A percentile compares a stretch with the other conserved stretches of the same genome.
phyloP scores from a whole-genome alignment of 306 rosid species.

The Sphenostylis stenocarpa region DNA sequence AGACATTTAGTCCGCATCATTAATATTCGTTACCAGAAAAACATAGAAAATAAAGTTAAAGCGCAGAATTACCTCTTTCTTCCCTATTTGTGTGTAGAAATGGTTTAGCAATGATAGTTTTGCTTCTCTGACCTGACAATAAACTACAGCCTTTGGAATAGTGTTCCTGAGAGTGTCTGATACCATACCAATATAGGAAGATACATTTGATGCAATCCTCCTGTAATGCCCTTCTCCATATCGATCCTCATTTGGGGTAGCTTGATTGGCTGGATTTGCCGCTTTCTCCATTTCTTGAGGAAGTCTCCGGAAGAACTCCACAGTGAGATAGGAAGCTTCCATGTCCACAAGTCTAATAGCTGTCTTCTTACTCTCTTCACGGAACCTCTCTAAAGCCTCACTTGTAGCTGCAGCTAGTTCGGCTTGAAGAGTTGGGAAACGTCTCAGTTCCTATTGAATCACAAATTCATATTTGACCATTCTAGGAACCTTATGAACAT shows the following conservation, averaged over 20 bases:
- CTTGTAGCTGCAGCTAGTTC: slow-evolving; percentile 78
- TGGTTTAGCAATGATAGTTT: slow-evolving; percentile 72
- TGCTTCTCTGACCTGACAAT: slow-evolving; percentile 92
- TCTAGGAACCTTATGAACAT: not conserved
- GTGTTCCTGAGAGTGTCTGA: slow-evolving; percentile 81
- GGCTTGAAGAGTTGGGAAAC: slow-evolving; percentile 86
- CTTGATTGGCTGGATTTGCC: slow-evolving; percentile 45
- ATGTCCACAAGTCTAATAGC: slow-evolving; percentile 88
- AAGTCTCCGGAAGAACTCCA: slow-evolving; percentile 91
- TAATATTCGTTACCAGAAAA: too few relatives aligned
- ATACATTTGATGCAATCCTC: slow-evolving; percentile 86
- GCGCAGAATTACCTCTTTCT: slow-evolving; percentile 63
- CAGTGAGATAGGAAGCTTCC: slow-evolving; percentile 96
- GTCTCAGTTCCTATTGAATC: slow-evolving; percentile 66
- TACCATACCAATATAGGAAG: slow-evolving; percentile 86
- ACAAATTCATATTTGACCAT: slow-evolving; percentile 22
- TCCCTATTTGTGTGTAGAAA: slow-evolving; percentile 80
- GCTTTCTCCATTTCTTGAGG: slow-evolving; percentile 86
- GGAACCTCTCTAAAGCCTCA: slow-evolving; percentile 89
- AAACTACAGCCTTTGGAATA: slow-evolving; percentile 95
- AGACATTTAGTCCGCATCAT: not conserved
- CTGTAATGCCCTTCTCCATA: slow-evolving; percentile 76
- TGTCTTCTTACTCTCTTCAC: slow-evolving; percentile 82
- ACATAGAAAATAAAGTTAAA: too few relatives aligned
- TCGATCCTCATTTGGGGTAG: slow-evolving; percentile 55